phyloP scores from a whole-genome alignment of 768 basidiomycete genomes.

The Hericium alpestre region DNA sequence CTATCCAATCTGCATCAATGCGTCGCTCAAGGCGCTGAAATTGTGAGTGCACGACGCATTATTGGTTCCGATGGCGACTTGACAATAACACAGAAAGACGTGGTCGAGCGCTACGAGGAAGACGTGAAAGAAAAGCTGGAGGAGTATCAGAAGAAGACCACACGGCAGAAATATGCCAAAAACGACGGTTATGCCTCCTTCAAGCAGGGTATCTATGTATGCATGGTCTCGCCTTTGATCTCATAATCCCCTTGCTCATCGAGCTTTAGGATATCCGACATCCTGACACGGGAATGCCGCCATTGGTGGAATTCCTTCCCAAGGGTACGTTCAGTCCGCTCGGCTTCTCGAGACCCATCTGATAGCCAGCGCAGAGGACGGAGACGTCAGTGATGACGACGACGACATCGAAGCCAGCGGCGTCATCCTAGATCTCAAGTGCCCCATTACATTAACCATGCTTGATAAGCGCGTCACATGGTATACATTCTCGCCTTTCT shows the following conservation, averaged over 20 bases:
- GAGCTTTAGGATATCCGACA: slow-evolving; percentile 52
- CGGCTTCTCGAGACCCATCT: neutral
- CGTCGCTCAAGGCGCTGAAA: slow-evolving; percentile 38
- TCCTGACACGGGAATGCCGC: slow-evolving; percentile 62
- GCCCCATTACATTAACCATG: slow-evolving; percentile 63
- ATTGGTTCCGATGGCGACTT: slow-evolving; percentile 1
- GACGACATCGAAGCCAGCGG: slow-evolving; percentile 87
- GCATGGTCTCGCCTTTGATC: neutral
- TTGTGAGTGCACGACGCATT: slow-evolving; percentile 33
- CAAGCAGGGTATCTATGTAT: slow-evolving; percentile 47
- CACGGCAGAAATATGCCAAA: slow-evolving; percentile 72
- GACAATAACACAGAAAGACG: slow-evolving; percentile 33
- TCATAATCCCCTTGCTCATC: neutral
- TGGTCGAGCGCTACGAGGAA: slow-evolving; percentile 38
- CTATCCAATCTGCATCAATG: slow-evolving; percentile 49
- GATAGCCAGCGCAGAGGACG: slow-evolving; percentile 46
- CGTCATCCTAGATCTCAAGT: slow-evolving; percentile 71
- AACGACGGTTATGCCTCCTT: slow-evolving; percentile 49
- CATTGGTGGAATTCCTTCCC: slow-evolving; percentile 60
- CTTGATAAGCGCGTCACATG: slow-evolving; percentile 73
- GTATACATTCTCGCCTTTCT: slow-evolving; percentile 34
- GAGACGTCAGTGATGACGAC: slow-evolving; percentile 74
- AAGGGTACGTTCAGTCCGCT: slow-evolving; percentile 37
- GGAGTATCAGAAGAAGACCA: slow-evolving; percentile 48
- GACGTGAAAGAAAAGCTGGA: slow-evolving; percentile 32